Evolutionary conservation across 805 yeast genomes (phyloP), one percentile per base, ranked within the genome.

Genomic region (Pichia gijzeniarum): DNA sequence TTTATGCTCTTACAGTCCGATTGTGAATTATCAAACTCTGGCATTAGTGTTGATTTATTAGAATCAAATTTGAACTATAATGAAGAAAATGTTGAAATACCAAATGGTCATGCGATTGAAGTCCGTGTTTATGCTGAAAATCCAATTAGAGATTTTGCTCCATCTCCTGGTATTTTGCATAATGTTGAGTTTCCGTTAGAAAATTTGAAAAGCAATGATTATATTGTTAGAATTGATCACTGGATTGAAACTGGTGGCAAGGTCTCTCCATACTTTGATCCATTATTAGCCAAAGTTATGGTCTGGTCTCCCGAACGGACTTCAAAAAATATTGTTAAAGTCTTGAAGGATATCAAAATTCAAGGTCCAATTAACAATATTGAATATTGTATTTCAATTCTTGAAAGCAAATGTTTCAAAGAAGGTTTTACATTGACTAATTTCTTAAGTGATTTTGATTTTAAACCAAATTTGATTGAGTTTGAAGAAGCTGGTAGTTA

Each of bases 401-500:
- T 60, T 17, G 38, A 49, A 6, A 42, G 53, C 12, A 34, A 45
- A 10, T 44, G 45, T 21, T 60, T 50, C 35, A 19, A 27, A 17
- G 19, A 6, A 3, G 62, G 61, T 12, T 3, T 30, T 13, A 58
- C 62, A 5, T 40, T 58, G 16, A 58, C 62, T 5, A 49, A 50
- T 3, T 53, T 59, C 39, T 44, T 57, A 21, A 45, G 46, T 18
- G 38, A 42, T 4, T 60, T 60, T 38, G 36, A 35, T 1, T 60
- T 51, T 40, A 20, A 27, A 8, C 60, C 64, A 18, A 52, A 48
- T 20, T 41, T 59, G 9, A 44, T 60, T 36, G 64, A 60, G 33
- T 59, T 60, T 42, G 48, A 48, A 18, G 58, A 59, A 8, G 67
- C 73, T 3, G 77, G 77, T 49, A 76, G 76, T 27, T 74, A 73